Evolutionary conservation across 192 early-diverging fungal species (phyloP).

Genomic region (Coemansia sp.): DNA sequence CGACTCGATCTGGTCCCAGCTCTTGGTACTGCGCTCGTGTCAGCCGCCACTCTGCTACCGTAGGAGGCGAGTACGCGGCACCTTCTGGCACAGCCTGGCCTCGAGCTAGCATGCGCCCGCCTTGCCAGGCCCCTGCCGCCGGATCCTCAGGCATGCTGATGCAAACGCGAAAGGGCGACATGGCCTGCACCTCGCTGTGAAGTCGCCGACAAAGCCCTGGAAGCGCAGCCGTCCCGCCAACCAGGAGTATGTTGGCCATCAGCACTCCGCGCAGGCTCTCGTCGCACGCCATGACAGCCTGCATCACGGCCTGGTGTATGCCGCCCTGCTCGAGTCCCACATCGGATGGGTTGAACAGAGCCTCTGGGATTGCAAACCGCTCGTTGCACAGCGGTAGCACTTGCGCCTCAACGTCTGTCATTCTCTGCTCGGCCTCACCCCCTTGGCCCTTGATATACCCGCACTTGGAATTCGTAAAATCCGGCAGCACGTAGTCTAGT

Average conservation of each 20-base stretch:
- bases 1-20: constrained; percentile 26
- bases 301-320: constrained; percentile 92
- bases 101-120: constrained; percentile 10
- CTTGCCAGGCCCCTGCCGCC: constrained; percentile 24
- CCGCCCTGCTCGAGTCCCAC: constrained; percentile 89
- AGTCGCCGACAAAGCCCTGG: constrained; percentile 90
- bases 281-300: constrained; percentile 91
- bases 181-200: constrained; percentile 91
- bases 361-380: constrained; percentile 95
- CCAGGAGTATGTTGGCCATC: constrained; percentile 91
- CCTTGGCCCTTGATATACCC: constrained; percentile 34
- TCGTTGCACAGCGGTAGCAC: constrained; percentile 96
- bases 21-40: constrained; percentile 35
- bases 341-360: constrained; percentile 94
- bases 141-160: constrained; percentile 7
- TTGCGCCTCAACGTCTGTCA: constrained; percentile 65
- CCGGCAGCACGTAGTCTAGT: constrained; percentile 53
- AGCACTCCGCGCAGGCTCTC: constrained; percentile 87
- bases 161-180: constrained; percentile 64
- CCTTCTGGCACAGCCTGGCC: neutral
- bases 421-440: neutral
- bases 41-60: constrained; percentile 18
- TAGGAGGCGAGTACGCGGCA: neutral
- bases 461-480: constrained; percentile 34
- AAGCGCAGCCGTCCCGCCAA: constrained; percentile 93